phyloP scores from a whole-genome alignment of 228 moss, liverwort and hornwort species.

The Sphagnum fallax region DNA sequence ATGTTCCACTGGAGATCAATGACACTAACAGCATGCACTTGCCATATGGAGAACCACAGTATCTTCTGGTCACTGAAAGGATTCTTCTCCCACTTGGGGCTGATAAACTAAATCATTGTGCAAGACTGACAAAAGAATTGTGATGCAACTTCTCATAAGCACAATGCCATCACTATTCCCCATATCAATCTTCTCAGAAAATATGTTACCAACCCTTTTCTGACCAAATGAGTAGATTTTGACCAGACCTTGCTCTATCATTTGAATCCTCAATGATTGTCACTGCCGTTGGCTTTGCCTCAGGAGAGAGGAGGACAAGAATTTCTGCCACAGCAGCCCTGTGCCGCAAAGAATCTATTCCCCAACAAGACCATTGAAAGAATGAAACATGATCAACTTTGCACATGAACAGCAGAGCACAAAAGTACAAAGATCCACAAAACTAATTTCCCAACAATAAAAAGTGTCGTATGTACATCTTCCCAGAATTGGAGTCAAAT shows the following conservation, averaged over 20 bases:
- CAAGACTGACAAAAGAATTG: background rate
- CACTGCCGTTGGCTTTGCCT: conserved; percentile 60
- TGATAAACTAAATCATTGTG: background rate
- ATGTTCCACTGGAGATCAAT: too few relatives aligned
- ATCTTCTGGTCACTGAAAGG: background rate
- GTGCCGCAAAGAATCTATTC: conserved; percentile 64
- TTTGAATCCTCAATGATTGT: conserved; percentile 74
- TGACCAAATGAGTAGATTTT: too few relatives aligned
- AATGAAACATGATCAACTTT: background rate
- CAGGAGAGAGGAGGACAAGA: conserved; percentile 65
- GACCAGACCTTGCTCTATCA: background rate
- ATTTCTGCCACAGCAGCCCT: conserved; percentile 87
- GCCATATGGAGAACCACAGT: too few relatives aligned
- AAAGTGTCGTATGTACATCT: background rate
- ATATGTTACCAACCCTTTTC: too few relatives aligned
- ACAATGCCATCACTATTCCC: too few relatives aligned
- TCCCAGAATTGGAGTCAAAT: too few relatives aligned
- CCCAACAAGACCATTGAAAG: background rate
- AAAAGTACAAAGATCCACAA: background rate
- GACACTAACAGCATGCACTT: too few relatives aligned
- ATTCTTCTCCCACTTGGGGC: background rate
- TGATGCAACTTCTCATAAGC: background rate
- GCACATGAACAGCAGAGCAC: background rate
- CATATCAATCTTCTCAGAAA: too few relatives aligned
- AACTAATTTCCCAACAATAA: background rate